These are phyloP conservation scores for Diplosphaera chodatii DNA, from an alignment of 139 green algal species.

Conservation along the genomic window DNA sequence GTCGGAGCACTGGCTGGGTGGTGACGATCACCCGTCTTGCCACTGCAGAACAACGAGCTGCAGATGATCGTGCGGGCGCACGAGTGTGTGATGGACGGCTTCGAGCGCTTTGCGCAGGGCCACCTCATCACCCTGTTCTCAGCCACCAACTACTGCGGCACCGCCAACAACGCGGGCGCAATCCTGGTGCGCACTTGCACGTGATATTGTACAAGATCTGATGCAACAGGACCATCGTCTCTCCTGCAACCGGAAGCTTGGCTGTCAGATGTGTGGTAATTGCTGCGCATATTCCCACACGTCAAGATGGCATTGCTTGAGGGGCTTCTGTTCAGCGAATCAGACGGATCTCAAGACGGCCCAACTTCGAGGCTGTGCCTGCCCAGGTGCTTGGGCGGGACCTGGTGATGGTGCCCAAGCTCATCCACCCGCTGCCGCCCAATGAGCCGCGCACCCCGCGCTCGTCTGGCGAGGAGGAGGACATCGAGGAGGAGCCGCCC, in stretches of 20 bases:
- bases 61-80: constrained; percentile 99
- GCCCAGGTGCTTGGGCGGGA: constrained; percentile 70
- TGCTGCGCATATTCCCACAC: no score
- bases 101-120: constrained; percentile 96
- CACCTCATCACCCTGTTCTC: constrained; percentile 97
- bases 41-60: constrained; percentile 77
- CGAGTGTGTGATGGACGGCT: constrained; percentile 99
- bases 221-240: no score
- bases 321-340: no score
- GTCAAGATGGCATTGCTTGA: no score
- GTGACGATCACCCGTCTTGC: no score
- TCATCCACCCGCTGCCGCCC: constrained; percentile 98
- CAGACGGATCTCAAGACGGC: no score
- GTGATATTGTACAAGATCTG: no score
- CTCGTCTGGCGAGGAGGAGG: constrained; percentile 4
- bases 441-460: constrained; percentile 59
- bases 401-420: constrained; percentile 96
- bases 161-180: constrained; percentile 91
- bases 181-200: constrained; percentile 85
- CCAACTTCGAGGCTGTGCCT: no score
- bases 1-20: no score
- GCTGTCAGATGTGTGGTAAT: no score
- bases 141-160: constrained; percentile 99
- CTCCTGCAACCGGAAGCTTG: no score
- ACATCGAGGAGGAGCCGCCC: constrained; percentile 51